Conservation (phyloP, 805 yeast genomes). For the Candida dendrica region DNA sequence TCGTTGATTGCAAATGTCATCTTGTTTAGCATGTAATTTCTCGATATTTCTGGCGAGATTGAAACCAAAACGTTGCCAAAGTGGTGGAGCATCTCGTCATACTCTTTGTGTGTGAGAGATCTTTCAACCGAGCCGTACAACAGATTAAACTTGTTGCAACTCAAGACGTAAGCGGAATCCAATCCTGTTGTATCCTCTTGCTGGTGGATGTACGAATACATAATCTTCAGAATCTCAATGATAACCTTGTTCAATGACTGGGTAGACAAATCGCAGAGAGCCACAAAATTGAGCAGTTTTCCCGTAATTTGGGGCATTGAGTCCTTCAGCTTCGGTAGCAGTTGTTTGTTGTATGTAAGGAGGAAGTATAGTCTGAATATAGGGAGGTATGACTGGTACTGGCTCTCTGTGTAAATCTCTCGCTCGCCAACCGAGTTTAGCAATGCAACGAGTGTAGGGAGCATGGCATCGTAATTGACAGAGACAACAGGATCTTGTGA, state of each 20-base stretch:
- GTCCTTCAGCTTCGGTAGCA: conserved; percentile 6
- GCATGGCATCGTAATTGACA: not conserved
- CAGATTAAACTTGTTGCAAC: conserved; percentile 21
- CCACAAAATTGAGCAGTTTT: conserved; percentile 19
- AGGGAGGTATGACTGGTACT: conserved; percentile 18
- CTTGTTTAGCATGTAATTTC: conserved; percentile 21
- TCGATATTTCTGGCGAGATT: conserved; percentile 13
- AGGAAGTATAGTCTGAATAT: conserved; percentile 20
- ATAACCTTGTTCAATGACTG: conserved; percentile 15
- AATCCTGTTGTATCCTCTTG: conserved; percentile 16
- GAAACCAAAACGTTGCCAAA: conserved; percentile 21
- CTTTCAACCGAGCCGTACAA: conserved; percentile 7
- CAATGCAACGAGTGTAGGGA: conserved; percentile 10
- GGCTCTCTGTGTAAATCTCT: conserved; percentile 16
- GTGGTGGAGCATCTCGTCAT: conserved; percentile 19
- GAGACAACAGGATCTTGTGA: not conserved
- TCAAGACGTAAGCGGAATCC: conserved; percentile 20
- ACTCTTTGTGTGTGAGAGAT: conserved; percentile 6
- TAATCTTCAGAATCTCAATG: conserved; percentile 20
- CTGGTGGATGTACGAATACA: conserved; percentile 19
- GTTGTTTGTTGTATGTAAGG: conserved; percentile 9
- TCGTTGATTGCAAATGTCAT: conserved; percentile 15
- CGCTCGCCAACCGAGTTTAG: conserved; percentile 19
- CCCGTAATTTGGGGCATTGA: conserved; percentile 15
- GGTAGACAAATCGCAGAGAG: conserved; percentile 14